Conservation (phyloP, 352 stramenopile species). For the Peronosclerospora sorghi region DNA sequence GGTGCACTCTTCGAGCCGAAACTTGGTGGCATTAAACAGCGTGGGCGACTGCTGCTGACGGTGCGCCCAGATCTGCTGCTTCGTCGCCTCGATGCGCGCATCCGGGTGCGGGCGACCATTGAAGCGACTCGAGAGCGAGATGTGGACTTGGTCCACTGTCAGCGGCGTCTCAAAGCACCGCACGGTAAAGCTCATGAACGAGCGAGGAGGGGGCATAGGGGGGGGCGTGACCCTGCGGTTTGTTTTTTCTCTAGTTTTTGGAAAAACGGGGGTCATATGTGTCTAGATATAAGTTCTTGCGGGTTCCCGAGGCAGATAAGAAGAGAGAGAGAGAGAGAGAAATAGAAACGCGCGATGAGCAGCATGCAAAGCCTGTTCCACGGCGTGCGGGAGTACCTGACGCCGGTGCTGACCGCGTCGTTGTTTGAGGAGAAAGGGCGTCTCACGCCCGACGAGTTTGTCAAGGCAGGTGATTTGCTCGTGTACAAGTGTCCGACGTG, state of each 20-base stretch:
- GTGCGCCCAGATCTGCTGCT: slow-evolving; percentile 31
- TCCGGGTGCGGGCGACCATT: slow-evolving; percentile 40
- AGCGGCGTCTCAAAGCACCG: slow-evolving; percentile 20
- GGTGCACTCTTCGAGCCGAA: slow-evolving; percentile 30
- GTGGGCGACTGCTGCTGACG: slow-evolving; percentile 21
- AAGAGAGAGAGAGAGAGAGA: no score
- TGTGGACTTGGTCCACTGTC: slow-evolving; percentile 20
- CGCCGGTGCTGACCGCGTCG: slow-evolving; percentile 85
- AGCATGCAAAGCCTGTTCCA: slow-evolving; percentile 81
- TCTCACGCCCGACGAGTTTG: slow-evolving; percentile 95
- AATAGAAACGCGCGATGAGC: no score
- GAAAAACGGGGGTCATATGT: no score
- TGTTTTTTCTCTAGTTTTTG: no score
- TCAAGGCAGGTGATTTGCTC: slow-evolving; percentile 90
- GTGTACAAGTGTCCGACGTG: slow-evolving; percentile 96
- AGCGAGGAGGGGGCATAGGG: slow-evolving; percentile 3
- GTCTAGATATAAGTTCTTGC: not conserved
- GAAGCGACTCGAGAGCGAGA: slow-evolving; percentile 33
- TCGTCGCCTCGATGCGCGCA: slow-evolving; percentile 20
- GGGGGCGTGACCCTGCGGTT: no score
- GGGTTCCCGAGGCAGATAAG: slow-evolving; percentile 5
- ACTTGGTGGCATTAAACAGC: slow-evolving; percentile 76
- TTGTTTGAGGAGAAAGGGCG: slow-evolving; percentile 91
- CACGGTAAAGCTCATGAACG: slow-evolving; percentile 35
- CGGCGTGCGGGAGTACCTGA: slow-evolving; percentile 80